Base-by-base conservation (phyloP, 192 early-diverging fungal genomes). In the Irineochytrium annulatum region DNA sequence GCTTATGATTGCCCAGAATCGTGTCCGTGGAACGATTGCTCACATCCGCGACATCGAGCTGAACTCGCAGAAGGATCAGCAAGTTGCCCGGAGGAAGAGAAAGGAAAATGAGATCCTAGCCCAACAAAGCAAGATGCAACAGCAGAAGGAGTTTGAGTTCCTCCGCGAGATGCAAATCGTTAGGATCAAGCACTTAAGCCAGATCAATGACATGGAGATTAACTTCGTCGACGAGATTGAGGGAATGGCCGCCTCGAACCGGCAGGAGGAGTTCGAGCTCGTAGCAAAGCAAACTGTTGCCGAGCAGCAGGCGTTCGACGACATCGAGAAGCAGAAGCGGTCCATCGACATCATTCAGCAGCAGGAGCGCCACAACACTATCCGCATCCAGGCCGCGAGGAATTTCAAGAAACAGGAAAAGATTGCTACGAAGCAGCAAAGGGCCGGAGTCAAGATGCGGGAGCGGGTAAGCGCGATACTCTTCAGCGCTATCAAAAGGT, bases 81-180 rank as follows among this genome's bases (percentile, higher is more conserved):
- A 57, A 20, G 22, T 57, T 24, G 63, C 48, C 24, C 22, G 54
- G 13, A 27, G 63, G 3, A 65, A 48, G 63, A 65, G 46, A 29
- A 24, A 46, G 14, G 63, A 65, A 43, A 58, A 58, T 39, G 55
- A 65, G 48, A 51, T 65, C 34, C 44, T 31, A 33, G 24, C 54
- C 16, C 63, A 65, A 31, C 48, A 65, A 30, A 20, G 43, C 28
- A 3, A 30, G 3, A 65, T 65, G 55, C 48, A 55, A 16, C 63
- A 65, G 45, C 63, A 65, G 33, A 65, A 65, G 35, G 63, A 65
- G 33, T 58, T 45, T 11, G 63, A 65, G 48, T 54, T 54, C 29
- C 37, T 65, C 6, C 55, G 63, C 17, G 63, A 65, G 35, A 20
- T 58, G 11, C 63, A 65, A 29, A 43, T 65, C 22, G 48, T 41